Percentiles rank a stretch among this genome's conserved stretches.
phyloP scores from a whole-genome alignment of 129 eudicot species.

The Flaveria sonorensis region DNA sequence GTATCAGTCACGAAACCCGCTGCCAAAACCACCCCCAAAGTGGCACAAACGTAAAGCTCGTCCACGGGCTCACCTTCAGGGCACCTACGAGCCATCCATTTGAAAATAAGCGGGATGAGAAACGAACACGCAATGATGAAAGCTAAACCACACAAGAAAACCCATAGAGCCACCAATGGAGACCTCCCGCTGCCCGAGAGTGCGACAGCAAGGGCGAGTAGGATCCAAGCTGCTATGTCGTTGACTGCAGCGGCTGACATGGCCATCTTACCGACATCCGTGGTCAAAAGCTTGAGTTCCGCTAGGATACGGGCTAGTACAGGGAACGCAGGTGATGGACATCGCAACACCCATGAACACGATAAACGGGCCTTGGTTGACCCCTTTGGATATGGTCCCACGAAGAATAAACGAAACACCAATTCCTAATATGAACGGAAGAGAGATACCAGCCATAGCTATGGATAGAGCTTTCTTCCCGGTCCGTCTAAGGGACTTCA shows the following conservation, averaged over 20 bases:
- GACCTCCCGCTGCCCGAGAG: constrained; percentile 65
- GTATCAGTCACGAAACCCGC: constrained; percentile 71
- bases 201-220: constrained; percentile 75
- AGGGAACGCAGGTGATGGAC: constrained; percentile 91
- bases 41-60: constrained; percentile 67
- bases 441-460: constrained; percentile 62
- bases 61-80: constrained; percentile 80
- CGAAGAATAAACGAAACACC: constrained; percentile 63
- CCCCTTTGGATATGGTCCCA: constrained; percentile 50
- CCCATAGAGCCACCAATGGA: constrained; percentile 66
- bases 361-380: constrained; percentile 54
- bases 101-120: constrained; percentile 56
- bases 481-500: constrained; percentile 54
- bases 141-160: constrained; percentile 58
- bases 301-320: constrained; percentile 83
- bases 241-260: constrained; percentile 95
- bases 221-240: constrained; percentile 81
- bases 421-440: constrained; percentile 65
- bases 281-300: constrained; percentile 82
- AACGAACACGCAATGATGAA: constrained; percentile 49
- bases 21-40: constrained; percentile 64
- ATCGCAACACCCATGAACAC: constrained; percentile 91
- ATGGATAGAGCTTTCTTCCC: constrained; percentile 62
- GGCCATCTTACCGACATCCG: constrained; percentile 83
- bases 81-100: constrained; percentile 64